Base-by-base conservation (phyloP, 83 land plant species). In the Isoetes engelmannii region DNA sequence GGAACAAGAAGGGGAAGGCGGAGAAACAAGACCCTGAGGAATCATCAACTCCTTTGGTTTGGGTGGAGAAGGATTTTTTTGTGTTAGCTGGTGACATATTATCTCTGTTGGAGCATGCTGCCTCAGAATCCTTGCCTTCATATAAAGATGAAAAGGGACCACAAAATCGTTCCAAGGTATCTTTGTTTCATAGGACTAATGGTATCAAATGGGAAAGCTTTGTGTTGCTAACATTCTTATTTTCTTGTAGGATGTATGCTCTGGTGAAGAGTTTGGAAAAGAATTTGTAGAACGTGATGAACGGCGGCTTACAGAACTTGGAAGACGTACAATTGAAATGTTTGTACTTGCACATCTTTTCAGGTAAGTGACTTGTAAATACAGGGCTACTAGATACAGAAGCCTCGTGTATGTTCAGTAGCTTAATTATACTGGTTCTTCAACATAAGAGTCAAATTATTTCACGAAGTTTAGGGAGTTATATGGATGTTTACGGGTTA, bases 61-160 rank as follows among this genome's bases (percentile, higher is more conserved):
- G 81, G 57, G 82, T 96, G 28, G 99, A 96, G 71, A 92, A 92
- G 64, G 99, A 96, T 73, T 75, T 77, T 64, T 96, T 96, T 84
- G 92, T 89, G 57, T 81, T 96, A 67, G 88, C 88, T 69, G 99
- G 91, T 78, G 99, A 96, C 82, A 92, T 92, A 9, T 65, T 96
- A 13, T 46, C 68, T 21, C 71, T 96, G 64, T 80, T 96, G 47
- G 92, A 92, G 72, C 85, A 95, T 66, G 97, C 86, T 61, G 85
- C 86, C 15, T 46, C 81, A 57, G 99, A 91, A 61, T 80, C 86
- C 12, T 79, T 95, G 80, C 96, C 85, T 17, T 62, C 92, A 8
- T 86, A 87, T 50, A 96, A 96, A 74, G 97, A 92, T 83, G 99
- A 96, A 47, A 96, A 96, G 72, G 92, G 88, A 47, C 93, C 99